A percentile compares a stretch with the other conserved stretches of the same genome.
phyloP scores from a whole-genome alignment of 2,329 filamentous ascomycete species.

The Verticillium alfalfae region DNA sequence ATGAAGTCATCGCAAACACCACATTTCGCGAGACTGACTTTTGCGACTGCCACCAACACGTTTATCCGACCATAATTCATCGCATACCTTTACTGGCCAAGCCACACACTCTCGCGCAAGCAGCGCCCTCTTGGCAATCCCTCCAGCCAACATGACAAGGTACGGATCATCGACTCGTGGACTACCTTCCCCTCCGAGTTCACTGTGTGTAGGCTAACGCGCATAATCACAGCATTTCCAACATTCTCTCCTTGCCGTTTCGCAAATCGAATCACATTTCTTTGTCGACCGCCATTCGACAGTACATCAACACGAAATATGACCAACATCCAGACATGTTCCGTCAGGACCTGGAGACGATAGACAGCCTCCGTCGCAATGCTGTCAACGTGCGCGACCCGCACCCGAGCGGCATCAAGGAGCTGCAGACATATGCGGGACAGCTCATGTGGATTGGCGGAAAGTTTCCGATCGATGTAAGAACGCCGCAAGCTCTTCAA shows the following conservation, averaged over 20 bases:
- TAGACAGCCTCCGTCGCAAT: slow-evolving; percentile 76
- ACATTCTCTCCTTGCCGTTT: slow-evolving; percentile 78
- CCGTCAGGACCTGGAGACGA: slow-evolving; percentile 73
- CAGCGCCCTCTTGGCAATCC: background rate
- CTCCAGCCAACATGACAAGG: slow-evolving; percentile 17
- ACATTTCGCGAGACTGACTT: background rate
- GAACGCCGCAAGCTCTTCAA: slow-evolving; percentile 15
- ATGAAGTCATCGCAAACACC: background rate
- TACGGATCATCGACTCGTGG: slow-evolving; percentile 9
- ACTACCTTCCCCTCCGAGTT: background rate
- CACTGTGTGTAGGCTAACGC: background rate
- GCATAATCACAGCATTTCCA: slow-evolving; percentile 27
- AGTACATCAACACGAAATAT: slow-evolving; percentile 98
- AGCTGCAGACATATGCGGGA: slow-evolving; percentile 85
- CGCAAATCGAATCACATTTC: slow-evolving; percentile 76
- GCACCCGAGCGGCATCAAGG: slow-evolving; percentile 78
- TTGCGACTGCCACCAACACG: background rate
- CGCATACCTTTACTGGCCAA: background rate
- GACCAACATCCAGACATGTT: slow-evolving; percentile 99
- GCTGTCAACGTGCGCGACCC: slow-evolving; percentile 87
- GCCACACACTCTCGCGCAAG: background rate
- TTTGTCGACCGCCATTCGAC: slow-evolving; percentile 76
- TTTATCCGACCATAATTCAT: background rate
- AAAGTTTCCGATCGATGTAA: slow-evolving; percentile 92
- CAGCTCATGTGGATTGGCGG: slow-evolving; percentile 90